Base-by-base conservation (phyloP, 768 basidiomycete genomes). In the Lactifluus volemus region DNA sequence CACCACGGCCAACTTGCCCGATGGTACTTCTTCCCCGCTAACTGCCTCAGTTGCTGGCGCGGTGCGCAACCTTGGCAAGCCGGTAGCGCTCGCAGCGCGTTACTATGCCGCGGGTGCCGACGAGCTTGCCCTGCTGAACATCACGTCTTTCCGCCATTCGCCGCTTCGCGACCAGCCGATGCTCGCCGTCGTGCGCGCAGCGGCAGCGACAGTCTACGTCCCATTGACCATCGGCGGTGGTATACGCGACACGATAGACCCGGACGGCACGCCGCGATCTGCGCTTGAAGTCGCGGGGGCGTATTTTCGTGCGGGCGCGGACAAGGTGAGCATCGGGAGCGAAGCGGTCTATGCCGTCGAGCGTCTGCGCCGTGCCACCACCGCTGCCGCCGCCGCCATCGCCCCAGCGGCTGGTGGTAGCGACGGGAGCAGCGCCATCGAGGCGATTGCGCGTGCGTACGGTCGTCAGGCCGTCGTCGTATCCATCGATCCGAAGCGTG, bases 221-320 rank as follows among this genome's bases (percentile, higher is more conserved):
- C 97, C 97, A n/a, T 81, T 99, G 41, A 98, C 97, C 15, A 94
- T 99, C 66, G 97, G 97, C 29, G 97, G 97, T 21, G 97, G 97
- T 2, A 98, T 99, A 78, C 95, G 95, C 73, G 94, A 97, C 73
- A 87, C 87, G 19, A 77, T 90, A 68, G 97, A 99, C 70, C 97
- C 97, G 0, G 97, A 99, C 72, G 95, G 94, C 39, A 96, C 94
- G 5, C 76, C 76, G 61, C 88, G 84, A 63, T 79, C 83, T 32
- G 97, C 97, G 14, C 79, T 97, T 59, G 95, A 98, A 72, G 97
- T 98, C 51, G 97, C 97, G 4, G 88, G 91, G 9, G 84, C 87
- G 14, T 99, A 99, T 75, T 99, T 99, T 75, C 86, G 97, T 36
- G 92, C 89, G 4, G 97, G 97, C 4, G 97, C 97, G 9, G 97